Evolutionary conservation across 225 moss, liverwort and hornwort species (phyloP), one percentile per base, ranked within the genome.

Genomic region (Takakia lepidozioides): DNA sequence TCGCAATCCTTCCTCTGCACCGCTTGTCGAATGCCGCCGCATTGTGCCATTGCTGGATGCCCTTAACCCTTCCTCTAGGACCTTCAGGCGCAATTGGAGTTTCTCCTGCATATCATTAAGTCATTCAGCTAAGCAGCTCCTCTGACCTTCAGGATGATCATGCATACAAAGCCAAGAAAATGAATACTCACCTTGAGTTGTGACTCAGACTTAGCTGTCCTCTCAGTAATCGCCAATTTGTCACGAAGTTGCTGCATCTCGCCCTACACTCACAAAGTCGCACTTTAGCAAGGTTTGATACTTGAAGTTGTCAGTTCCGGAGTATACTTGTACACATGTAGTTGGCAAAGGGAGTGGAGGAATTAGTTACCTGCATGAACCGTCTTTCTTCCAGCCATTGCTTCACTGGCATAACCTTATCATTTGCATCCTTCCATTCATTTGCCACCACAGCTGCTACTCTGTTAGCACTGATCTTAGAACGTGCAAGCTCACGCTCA

Each of bases 211-310:
- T 56, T 80, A 22, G 68, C 60, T 51, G 80, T 65, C 53, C 67
- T 75, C 65, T 80, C 80, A 14, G 71, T 54, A 50, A 52, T 55
- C 19, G 57, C 64, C 52, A 80, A 64, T 71, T 80, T 80, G 47
- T 80, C 80, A 54, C 80, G 75, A 48, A 80, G 71, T 62, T 72
- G 80, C 67, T 80, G 80, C 75, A 80, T 80, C 29, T 80, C 80
- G 20, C 80, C 80, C 75, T 80, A 70, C 34, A 55, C 40, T 36
- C 52, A 62, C 43, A 51, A 51, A 43, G 37, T 41, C 55, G 10
- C 10, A 25, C 27, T 43, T 71, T 47, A 16, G n/a, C n/a, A 43
- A 36, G 35, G 35, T 8, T 8, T 36, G 9, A 36, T 8, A 8
- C 35, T 36, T 8, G 35, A 36, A 36, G n/a, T n/a, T n/a, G n/a